Conservation (phyloP, 2,329 filamentous ascomycete species). For the Cordyceps cateniannulata region DNA sequence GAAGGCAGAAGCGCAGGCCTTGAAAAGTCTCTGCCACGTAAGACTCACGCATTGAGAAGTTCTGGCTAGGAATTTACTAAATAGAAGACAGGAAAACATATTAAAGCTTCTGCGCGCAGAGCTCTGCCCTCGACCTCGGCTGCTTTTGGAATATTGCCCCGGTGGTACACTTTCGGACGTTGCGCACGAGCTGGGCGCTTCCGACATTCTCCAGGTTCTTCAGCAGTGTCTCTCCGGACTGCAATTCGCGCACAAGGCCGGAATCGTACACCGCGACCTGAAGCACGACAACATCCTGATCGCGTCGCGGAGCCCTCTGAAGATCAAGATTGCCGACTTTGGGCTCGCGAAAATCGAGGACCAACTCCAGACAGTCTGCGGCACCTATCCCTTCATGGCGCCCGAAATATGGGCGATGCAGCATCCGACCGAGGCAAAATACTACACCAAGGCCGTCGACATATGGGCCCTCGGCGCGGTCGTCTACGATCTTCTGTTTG, state of each 20-base stretch:
- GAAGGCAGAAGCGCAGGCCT: neutral
- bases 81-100: neutral
- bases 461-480: neutral
- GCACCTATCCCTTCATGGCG: neutral
- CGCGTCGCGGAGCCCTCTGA: neutral
- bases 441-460: neutral
- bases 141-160: neutral
- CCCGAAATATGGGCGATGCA: neutral
- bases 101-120: neutral
- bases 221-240: neutral
- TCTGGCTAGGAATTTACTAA: neutral
- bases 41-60: neutral
- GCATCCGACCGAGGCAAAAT: neutral
- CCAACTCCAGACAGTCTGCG: neutral
- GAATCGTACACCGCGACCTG: neutral
- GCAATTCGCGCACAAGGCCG: neutral
- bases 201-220: neutral
- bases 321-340: neutral
- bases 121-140: neutral
- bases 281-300: neutral
- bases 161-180: neutral
- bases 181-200: neutral
- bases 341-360: neutral
- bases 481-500: neutral
- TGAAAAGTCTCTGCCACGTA: neutral